Evolutionary conservation across 148 eudicot genomes (phyloP).

Genomic region (Polygonum aviculare): DNA sequence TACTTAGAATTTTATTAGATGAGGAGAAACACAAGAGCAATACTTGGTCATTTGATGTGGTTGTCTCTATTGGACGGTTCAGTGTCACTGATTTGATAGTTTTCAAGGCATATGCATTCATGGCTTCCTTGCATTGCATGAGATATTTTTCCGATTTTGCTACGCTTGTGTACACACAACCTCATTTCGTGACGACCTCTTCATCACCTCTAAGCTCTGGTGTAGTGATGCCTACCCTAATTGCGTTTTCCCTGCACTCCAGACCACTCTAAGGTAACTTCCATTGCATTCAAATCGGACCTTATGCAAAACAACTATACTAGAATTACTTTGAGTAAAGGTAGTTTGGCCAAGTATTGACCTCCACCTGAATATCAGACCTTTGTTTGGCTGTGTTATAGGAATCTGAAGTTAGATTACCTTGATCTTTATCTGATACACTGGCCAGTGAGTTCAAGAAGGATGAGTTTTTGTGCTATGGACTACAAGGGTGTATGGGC

Average conservation of each 20-base stretch:
- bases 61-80: not conserved
- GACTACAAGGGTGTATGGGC: not conserved
- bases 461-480: slow-evolving; percentile 17
- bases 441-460: slow-evolving; percentile 32
- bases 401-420: slow-evolving; percentile 26
- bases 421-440: slow-evolving; percentile 36
- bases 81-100: not conserved
- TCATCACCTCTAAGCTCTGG: slow-evolving; percentile 26
- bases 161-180: not conserved
- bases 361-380: too few relatives aligned
- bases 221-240: slow-evolving; percentile 17
- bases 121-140: too few relatives aligned
- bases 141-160: not conserved
- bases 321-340: too few relatives aligned
- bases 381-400: not conserved
- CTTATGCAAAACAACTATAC: too few relatives aligned
- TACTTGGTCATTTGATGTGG: not conserved
- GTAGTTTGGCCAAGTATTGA: too few relatives aligned
- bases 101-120: not conserved
- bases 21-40: not conserved
- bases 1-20: too few relatives aligned
- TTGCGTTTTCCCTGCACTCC: slow-evolving; percentile 14
- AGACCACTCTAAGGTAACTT: slow-evolving; percentile 7
- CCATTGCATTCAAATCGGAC: not conserved
- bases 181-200: slow-evolving; percentile 12